Evolutionary conservation across 345 rosid genomes (phyloP).

Genomic region (Adansonia digitata): DNA sequence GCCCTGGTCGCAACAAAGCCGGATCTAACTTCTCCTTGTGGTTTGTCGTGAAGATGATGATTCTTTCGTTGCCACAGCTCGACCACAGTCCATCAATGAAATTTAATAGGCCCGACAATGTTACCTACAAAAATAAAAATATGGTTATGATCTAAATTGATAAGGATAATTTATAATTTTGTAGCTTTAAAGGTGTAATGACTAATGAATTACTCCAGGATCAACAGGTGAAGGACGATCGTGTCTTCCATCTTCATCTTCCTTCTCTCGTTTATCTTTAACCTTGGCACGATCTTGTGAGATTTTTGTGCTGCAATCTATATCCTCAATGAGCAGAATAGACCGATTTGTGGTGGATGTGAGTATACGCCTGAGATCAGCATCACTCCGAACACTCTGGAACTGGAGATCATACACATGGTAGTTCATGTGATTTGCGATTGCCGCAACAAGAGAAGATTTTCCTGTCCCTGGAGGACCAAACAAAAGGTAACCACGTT

Average conservation of each 20-base stretch:
- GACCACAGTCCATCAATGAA: constrained; percentile 24
- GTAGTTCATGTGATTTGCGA: constrained; percentile 10
- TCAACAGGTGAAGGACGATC: background rate
- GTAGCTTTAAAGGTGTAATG: background rate
- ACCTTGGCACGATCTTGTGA: background rate
- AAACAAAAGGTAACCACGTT: constrained; percentile 20
- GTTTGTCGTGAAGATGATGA: constrained; percentile 19
- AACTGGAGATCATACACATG: constrained; percentile 17
- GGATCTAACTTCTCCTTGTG: constrained; percentile 10
- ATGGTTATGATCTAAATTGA: background rate
- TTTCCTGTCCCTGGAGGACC: constrained; percentile 21
- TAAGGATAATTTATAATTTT: background rate
- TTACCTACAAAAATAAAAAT: background rate
- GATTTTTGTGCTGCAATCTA: background rate
- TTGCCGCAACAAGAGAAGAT: constrained; percentile 14
- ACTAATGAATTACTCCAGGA: constrained; percentile 12
- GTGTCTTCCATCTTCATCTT: background rate
- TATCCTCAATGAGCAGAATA: background rate
- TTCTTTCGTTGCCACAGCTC: constrained; percentile 15
- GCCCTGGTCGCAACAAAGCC: constrained; percentile 17
- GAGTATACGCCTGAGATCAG: constrained; percentile 14
- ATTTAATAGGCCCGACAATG: constrained; percentile 12
- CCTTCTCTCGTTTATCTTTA: background rate
- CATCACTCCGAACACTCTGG: constrained; percentile 12
- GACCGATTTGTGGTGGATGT: constrained; percentile 3